Evolutionary conservation across 2,329 filamentous ascomycete species (phyloP).

Genomic region (Microdochium paspali): DNA sequence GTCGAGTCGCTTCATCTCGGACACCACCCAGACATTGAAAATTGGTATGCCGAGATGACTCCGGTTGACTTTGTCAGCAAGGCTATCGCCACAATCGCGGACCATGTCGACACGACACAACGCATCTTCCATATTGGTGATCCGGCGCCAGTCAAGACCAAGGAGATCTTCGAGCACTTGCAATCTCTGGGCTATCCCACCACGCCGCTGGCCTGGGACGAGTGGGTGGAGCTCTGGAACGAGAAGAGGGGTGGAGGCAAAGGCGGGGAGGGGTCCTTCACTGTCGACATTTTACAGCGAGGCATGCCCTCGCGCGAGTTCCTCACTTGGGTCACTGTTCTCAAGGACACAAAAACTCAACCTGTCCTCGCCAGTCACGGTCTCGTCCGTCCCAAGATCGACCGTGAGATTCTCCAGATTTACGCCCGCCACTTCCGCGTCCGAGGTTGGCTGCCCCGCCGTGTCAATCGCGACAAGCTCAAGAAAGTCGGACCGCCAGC

Average conservation of each 20-base stretch:
- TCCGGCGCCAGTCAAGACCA: constrained; percentile 58
- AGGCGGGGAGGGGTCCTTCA: constrained; percentile 63
- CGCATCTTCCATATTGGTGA: constrained; percentile 68
- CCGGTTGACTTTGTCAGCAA: constrained; percentile 74
- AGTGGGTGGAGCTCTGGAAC: constrained; percentile 67
- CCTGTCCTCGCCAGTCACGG: constrained; percentile 42
- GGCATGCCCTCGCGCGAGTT: constrained; percentile 73
- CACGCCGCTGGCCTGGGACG: constrained; percentile 54
- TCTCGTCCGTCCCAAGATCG: constrained; percentile 59
- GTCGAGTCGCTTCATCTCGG: constrained; percentile 70
- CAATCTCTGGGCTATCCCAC: constrained; percentile 62
- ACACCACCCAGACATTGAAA: constrained; percentile 58
- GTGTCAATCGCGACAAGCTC: constrained; percentile 40
- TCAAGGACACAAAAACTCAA: constrained; percentile 60
- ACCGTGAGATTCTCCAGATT: constrained; percentile 60
- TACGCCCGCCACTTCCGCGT: constrained; percentile 76
- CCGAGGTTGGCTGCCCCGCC: constrained; percentile 61
- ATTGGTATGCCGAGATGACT: constrained; percentile 77
- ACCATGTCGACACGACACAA: constrained; percentile 52
- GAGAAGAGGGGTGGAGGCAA: constrained; percentile 57
- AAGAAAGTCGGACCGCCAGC: constrained; percentile 14
- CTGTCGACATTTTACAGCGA: constrained; percentile 68
- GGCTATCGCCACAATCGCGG: constrained; percentile 61
- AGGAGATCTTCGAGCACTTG: constrained; percentile 55
- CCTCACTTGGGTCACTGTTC: constrained; percentile 59